Evolutionary conservation across 228 moss, liverwort and hornwort genomes (phyloP), one percentile per base, ranked within the genome.

Genomic region (Sphagnum magellanicum): DNA sequence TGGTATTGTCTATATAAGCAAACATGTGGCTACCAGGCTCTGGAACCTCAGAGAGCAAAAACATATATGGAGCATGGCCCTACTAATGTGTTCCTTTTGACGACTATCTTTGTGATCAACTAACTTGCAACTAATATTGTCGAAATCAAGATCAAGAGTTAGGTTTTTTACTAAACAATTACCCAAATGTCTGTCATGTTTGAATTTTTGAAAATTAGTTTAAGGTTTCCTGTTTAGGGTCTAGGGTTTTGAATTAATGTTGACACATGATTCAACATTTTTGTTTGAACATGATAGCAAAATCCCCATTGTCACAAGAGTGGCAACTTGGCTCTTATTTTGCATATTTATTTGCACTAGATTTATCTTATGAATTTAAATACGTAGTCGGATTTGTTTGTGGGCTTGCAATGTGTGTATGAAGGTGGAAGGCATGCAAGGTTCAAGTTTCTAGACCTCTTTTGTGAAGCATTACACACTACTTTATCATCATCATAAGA

Each of bases 41-140:
- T 92, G 94, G 90, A 77, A 74, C 58, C 57, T 90, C 68, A 87
- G 79, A 78, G 73, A 84, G 71, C 84, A 84, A 48, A 94, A 89
- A 77, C 83, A 81, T 69, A 82, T 85, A 59, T 94, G 91, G 98
- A 86, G 73, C 69, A 75, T 89, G 73, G 94, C 90, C 52, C 81
- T 95, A 13, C 71, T 68, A 79, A 90, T 97, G 79, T 61, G 74
- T 64, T 59, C 50, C 9, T 15, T 7, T 7, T 1, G 16, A 16
- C 46, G n/a, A 16, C 61, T 15, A 61, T 61, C 6, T n/a, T n/a
- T 11, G 11, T 15, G 61, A 3, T 46, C n/a, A n/a, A n/a, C n/a
- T n/a, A n/a, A n/a, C n/a, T n/a, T n/a, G n/a, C n/a, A n/a, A n/a
- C n/a, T n/a, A n/a, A n/a, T n/a, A n/a, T n/a, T n/a, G 57, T 57